Base-by-base conservation (phyloP, 176 grass and related monocot genomes). In the Rhynchospora pubera region DNA sequence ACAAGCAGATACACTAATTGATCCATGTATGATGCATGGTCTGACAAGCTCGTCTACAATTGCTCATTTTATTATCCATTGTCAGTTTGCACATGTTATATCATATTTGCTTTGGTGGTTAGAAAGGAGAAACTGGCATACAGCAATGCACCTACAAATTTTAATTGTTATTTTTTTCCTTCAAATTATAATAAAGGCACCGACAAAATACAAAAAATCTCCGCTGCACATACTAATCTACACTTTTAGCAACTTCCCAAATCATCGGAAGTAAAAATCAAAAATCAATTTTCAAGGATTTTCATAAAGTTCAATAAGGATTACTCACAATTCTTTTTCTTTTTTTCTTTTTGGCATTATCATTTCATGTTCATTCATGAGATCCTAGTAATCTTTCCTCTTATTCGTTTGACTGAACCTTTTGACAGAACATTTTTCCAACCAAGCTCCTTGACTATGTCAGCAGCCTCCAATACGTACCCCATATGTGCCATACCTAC, bases 1-100 rank as follows among this genome's bases (percentile, higher is more conserved):
- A 39, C 34, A 39, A 39, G 34, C 2, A 39, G 34, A 39, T 39
- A 39, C 34, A 39, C 4, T 39, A 4, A 39, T 4, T 87, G 63
- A 23, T 86, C 83, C 52, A 79, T 18, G 26, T 46, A 55, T 7
- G 44, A 66, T 57, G 56, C 18, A 18, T 64, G 79, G 47, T 55
- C 71, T 76, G 48, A 18, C 48, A 26, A 68, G 19, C 57, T 78
- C 65, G 48, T 1, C 10, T 9, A 15, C 11, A 15, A 16, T 78
- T 79, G 59, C 45, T 34, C 55, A 44, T 64, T 74, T 78, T 9
- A 57, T 65, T 26, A 65, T 87, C 68, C 79, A 78, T 66, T 24
- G 23, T 52, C 9, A 18, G 69, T 67, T 70, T 87, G 63, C 85
- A 83, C 12, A 87, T 78, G 12, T 47, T 51, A 43, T 83, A 81